Evolutionary conservation across 2,329 filamentous ascomycete genomes (phyloP).

Genomic region (Paramyrothecium sp.): DNA sequence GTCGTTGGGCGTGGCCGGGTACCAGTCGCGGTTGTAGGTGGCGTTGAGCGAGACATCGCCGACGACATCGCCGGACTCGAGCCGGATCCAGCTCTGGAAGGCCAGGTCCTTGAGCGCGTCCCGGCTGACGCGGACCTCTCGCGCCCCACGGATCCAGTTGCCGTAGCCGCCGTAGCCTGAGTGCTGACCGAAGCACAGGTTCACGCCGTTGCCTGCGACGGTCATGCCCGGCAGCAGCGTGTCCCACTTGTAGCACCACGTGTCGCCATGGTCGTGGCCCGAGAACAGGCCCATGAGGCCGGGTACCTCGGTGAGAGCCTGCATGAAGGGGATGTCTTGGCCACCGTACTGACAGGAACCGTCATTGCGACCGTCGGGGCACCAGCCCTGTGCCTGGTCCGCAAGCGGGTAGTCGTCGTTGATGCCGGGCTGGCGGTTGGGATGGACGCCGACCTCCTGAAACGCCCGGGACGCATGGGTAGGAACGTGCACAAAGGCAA

Average conservation of each 20-base stretch:
- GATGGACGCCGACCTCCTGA: constrained; percentile 28
- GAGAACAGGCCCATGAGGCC: constrained; percentile 59
- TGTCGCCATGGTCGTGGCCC: constrained; percentile 66
- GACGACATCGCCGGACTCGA: constrained; percentile 54
- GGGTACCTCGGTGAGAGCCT: constrained; percentile 51
- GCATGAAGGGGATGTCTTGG: constrained; percentile 62
- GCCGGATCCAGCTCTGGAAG: constrained; percentile 59
- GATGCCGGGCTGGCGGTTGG: constrained; percentile 39
- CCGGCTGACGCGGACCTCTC: constrained; percentile 51
- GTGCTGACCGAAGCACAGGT: constrained; percentile 61
- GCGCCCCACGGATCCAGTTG: constrained; percentile 58
- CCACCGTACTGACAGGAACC: constrained; percentile 39
- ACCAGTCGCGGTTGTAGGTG: constrained; percentile 57
- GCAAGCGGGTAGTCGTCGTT: constrained; percentile 41
- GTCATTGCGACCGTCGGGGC: constrained; percentile 34
- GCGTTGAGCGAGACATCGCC: constrained; percentile 54
- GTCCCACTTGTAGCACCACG: constrained; percentile 56
- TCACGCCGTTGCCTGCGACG: constrained; percentile 40
- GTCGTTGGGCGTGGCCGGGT: constrained; percentile 41
- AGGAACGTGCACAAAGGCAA: constrained; percentile 51
- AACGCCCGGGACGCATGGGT: constrained; percentile 24
- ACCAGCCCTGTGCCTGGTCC: constrained; percentile 43
- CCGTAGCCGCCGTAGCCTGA: constrained; percentile 71
- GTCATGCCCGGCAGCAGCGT: constrained; percentile 30
- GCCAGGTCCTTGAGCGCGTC: constrained; percentile 34